These are phyloP conservation scores for Penicillium sp. DNA, from an alignment of 2,329 filamentous ascomycete species.

Conservation along the genomic window DNA sequence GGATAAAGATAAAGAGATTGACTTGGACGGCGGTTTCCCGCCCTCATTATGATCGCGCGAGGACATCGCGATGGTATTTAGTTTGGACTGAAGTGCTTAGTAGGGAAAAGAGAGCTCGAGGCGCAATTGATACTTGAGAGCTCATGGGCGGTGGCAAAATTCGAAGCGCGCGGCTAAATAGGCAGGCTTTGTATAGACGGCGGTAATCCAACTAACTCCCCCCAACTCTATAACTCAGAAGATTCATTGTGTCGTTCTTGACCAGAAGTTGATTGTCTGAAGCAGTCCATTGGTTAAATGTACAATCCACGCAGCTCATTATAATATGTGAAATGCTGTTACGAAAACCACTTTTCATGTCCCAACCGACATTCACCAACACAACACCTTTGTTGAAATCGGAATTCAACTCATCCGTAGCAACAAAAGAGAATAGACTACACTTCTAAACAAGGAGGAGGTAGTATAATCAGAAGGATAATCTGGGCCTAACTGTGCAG, in stretches of 20 bases:
- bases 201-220: background rate
- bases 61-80: constrained; percentile 16
- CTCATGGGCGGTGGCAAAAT: constrained; percentile 25
- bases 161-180: constrained; percentile 10
- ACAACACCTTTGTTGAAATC: background rate
- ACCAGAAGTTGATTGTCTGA: background rate
- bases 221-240: background rate
- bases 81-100: background rate
- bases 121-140: constrained; percentile 12
- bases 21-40: constrained; percentile 22
- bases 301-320: no score
- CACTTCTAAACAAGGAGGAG: background rate
- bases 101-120: background rate
- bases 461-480: background rate
- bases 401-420: background rate
- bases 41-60: constrained; percentile 9
- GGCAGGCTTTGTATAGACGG: background rate
- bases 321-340: background rate
- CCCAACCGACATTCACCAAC: background rate
- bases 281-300: no score
- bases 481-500: background rate
- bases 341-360: background rate
- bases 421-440: background rate
- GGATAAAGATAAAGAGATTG: constrained; percentile 44
- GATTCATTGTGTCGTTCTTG: background rate